A percentile compares a stretch with the other conserved stretches of the same genome.
These are phyloP conservation scores for Eucalyptus viminalis DNA, from an alignment of 345 rosid species.

Conservation along the genomic window DNA sequence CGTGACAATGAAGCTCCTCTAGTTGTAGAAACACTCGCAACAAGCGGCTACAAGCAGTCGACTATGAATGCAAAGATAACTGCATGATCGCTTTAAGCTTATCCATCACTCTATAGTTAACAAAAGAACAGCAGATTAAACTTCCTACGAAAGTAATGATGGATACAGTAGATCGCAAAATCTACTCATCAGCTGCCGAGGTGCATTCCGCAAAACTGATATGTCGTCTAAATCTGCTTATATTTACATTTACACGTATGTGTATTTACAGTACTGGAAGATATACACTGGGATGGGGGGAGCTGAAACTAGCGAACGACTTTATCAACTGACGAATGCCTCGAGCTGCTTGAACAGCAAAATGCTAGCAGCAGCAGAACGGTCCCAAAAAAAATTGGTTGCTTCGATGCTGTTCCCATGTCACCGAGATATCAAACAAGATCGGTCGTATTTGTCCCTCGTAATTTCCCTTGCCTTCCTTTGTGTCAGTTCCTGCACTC, in stretches of 20 bases:
- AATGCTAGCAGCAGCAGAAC: not conserved
- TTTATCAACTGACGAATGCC: not conserved
- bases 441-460: not conserved
- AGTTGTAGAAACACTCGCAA: not conserved
- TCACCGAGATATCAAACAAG: not conserved
- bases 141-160: not conserved
- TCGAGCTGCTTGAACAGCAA: not conserved
- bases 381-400: not conserved
- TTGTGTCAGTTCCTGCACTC: not conserved
- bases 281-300: not conserved
- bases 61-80: not conserved
- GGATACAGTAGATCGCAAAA: not conserved
- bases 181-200: not conserved
- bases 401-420: not conserved
- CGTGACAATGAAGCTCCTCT: not conserved
- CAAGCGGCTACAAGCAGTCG: not conserved
- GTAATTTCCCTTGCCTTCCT: not conserved
- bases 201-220: not conserved
- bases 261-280: slow-evolving; percentile 14
- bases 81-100: not conserved
- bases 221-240: not conserved
- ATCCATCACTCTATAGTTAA: not conserved
- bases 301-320: not conserved
- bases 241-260: slow-evolving; percentile 21
- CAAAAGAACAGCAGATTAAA: not conserved